Base-by-base conservation (phyloP, 1,139 yeast species). In the Taphrina deformans region DNA sequence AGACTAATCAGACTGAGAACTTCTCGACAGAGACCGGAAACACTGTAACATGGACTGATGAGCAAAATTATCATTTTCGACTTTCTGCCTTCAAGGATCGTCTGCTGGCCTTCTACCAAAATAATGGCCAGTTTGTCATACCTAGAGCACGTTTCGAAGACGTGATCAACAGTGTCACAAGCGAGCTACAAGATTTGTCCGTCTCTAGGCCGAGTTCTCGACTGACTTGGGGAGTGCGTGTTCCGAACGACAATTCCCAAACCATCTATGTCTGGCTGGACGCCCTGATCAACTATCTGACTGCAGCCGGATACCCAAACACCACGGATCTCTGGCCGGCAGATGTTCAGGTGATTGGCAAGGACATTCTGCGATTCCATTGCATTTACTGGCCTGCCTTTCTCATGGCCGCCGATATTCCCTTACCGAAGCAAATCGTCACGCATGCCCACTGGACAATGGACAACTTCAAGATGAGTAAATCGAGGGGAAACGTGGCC, bases 251-350 rank as follows among this genome's bases (percentile, higher is more conserved):
- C 71, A 78, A 81, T 0, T 71, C 84, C 0, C 98, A 93, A 72
- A 86, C 83, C 63, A 86, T 93, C 67, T 93, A 93, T 72, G 99
- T 93, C 9, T 93, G 99, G 99, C 88, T 93, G 68, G 99, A 93
- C 76, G 99, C 99, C 0, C 80, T 93, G 64, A 80, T 89, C 56
- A 93, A 91, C 73, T 93, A 93, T 73, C 67, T 91, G 9, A 89
- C 97, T 0, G 84, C 90, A 0, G 79, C 86, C 2, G 91, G 89
- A 1, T 88, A 84, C 67, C 86, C 89, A 2, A 73, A 76, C 75
- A 27, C 66, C 7, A 68, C 66, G 4, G 62, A 45, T 27, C 68
- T 38, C 38, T 85, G 86, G 85, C 88, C 87, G 0, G 84, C 79
- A 0, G 82, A 92, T 5, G 84, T 86, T 0, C 98, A 93, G 74